Percentiles rank a stretch among this genome's conserved stretches.
Evolutionary conservation across 805 yeast genomes (phyloP).

Genomic region (Ascoidea tarda): DNA sequence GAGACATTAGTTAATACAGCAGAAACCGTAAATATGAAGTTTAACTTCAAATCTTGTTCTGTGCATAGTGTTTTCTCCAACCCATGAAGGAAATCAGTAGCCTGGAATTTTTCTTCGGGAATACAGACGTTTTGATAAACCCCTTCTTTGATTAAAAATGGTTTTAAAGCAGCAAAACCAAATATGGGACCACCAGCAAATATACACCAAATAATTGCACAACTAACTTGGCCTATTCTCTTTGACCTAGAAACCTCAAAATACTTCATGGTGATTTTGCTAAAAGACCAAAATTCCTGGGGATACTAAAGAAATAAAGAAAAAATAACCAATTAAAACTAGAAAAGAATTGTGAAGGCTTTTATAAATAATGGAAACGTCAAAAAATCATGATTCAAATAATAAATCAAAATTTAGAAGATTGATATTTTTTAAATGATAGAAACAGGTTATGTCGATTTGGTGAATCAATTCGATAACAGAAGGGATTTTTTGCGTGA

Average conservation of each 20-base stretch:
- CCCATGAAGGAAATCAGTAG: background rate
- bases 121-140: constrained; percentile 56
- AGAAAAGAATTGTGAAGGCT: too few species aligned
- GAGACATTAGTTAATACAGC: constrained; percentile 77
- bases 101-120: constrained; percentile 11
- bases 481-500: too few species aligned
- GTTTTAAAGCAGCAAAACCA: constrained; percentile 93
- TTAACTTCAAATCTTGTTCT: constrained; percentile 70
- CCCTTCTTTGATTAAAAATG: constrained; percentile 63
- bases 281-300: too few species aligned
- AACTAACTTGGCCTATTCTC: constrained; percentile 35
- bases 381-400: too few species aligned
- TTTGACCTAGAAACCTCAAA: constrained; percentile 1
- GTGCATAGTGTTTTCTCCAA: constrained; percentile 28
- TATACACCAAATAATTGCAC: constrained; percentile 80
- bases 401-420: too few species aligned
- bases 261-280: background rate
- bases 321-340: too few species aligned
- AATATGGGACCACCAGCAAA: constrained; percentile 91
- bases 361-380: too few species aligned
- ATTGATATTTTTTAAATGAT: too few species aligned
- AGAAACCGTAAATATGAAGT: constrained; percentile 71
- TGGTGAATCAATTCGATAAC: too few species aligned
- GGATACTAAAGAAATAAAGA: too few species aligned
- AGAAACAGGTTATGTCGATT: too few species aligned